Evolutionary conservation across 1,284 basidiomycete species (phyloP), one percentile per base, ranked within the genome.

Genomic region (Marasmius tenuissimus): DNA sequence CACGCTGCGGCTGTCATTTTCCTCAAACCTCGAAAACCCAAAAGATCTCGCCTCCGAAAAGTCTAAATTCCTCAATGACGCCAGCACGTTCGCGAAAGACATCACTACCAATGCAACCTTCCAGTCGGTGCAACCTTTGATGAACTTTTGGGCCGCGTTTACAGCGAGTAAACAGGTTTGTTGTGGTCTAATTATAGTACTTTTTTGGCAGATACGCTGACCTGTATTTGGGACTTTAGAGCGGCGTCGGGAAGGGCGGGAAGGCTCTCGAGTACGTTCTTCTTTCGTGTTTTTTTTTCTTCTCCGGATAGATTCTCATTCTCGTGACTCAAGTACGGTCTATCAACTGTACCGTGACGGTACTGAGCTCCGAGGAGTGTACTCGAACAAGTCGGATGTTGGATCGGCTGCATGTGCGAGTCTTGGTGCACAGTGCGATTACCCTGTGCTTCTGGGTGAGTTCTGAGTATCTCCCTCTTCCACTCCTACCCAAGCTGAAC

Each of bases 101-200:
- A 82, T 94, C 42, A 86, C 92, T 1, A 74, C 79, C 12, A 88
- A 90, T 68, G 88, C 91, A 64, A 91, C 92, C 0, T 93, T 93
- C 73, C 81, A 85, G 60, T 87, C 89, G 0, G 92, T 94, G 33
- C 81, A 84, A 63, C 88, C 91, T 14, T 75, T 94, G 39, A 74
- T 94, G 61, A 94, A 94, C 69, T 89, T 94, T 66, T 94, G 89
- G 88, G 92, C 86, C 0, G 89, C 90, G 0, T 94, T 92, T 67
- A 80, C 87, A 8, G 86, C 91, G 0, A 91, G 89, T 70, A 81
- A 80, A 61, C 85, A 91, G 79, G 89, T 87, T 53, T 20, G 61
- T n/a, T 63, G 11, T 9, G 51, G 51, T 50, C 12, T 22, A 22
- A 12, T 22, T 63, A 48, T 40, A 40, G 45, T 34, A 52, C 49